phyloP scores from a whole-genome alignment of 208 protist species.

The Acanthamoeba lugdunensis region DNA sequence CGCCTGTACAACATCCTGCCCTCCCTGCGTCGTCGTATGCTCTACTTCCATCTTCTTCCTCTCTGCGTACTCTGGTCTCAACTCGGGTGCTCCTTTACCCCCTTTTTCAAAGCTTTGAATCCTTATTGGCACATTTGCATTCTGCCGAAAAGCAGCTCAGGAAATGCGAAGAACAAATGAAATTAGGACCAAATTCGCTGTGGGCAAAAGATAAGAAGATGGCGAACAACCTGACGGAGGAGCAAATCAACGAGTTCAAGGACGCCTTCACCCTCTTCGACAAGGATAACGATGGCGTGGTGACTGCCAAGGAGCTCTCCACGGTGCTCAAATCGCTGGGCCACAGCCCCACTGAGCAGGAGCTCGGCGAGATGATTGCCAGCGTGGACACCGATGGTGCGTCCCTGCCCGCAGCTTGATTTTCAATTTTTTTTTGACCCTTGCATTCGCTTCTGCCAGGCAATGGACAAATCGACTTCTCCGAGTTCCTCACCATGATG shows the following conservation, averaged over 20 bases:
- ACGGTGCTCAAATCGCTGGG: slow-evolving; percentile 42
- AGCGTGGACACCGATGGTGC: slow-evolving; percentile 96
- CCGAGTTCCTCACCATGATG: slow-evolving; percentile 90
- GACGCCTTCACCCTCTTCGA: slow-evolving; percentile 67
- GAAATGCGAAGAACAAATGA: neutral
- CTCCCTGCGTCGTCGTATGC: neutral
- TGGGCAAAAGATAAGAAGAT: neutral
- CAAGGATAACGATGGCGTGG: slow-evolving; percentile 31
- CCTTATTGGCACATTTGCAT: neutral
- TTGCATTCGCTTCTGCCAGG: neutral
- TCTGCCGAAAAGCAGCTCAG: neutral
- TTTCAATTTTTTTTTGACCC: neutral
- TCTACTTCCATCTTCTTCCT: slow-evolving; percentile 6
- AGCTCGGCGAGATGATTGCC: slow-evolving; percentile 94
- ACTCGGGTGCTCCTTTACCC: neutral
- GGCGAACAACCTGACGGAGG: neutral
- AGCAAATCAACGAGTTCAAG: slow-evolving; percentile 65
- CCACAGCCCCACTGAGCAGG: slow-evolving; percentile 77
- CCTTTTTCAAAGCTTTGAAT: neutral
- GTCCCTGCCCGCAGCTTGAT: neutral
- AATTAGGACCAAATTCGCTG: neutral
- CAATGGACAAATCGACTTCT: slow-evolving; percentile 97
- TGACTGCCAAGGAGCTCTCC: slow-evolving; percentile 32
- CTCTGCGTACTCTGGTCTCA: neutral
- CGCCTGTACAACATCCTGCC: neutral